Percentiles rank a stretch among this genome's conserved stretches.
Evolutionary conservation across 2,329 filamentous ascomycete species (phyloP).

Genomic region (Eurotiales sp.): DNA sequence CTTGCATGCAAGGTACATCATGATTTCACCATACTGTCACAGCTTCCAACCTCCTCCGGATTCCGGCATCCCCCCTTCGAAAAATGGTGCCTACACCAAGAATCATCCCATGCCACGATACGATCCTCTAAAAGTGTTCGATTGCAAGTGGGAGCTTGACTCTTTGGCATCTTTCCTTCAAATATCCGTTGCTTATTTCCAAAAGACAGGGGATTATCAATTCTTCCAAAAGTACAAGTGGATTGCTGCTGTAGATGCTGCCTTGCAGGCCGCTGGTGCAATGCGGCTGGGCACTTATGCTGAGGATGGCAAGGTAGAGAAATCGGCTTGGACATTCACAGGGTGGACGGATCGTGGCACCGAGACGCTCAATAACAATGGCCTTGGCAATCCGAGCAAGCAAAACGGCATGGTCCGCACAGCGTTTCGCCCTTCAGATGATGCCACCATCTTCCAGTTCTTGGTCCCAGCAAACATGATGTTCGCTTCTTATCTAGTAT

Average conservation of each 20-base stretch:
- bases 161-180: neutral
- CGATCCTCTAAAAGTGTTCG: neutral
- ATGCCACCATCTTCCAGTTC: neutral
- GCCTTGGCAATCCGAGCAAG: neutral
- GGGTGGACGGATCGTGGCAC: neutral
- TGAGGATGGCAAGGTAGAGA: neutral
- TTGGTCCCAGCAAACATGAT: constrained; percentile 5
- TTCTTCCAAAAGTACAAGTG: neutral
- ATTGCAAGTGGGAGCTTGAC: constrained; percentile 3
- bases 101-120: neutral
- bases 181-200: neutral
- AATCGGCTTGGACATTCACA: neutral
- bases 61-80: neutral
- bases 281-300: neutral
- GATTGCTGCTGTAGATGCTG: neutral
- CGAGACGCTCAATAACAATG: neutral
- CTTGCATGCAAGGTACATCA: neutral
- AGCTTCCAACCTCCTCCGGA: constrained; percentile 1
- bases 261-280: neutral
- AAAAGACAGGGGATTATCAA: neutral
- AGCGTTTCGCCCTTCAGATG: neutral
- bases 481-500: neutral
- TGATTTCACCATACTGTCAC: neutral
- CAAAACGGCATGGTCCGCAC: neutral
- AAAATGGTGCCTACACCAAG: neutral